phyloP scores from a whole-genome alignment of 2,329 filamentous ascomycete genomes.

The Dendrostoma leiphaemia region DNA sequence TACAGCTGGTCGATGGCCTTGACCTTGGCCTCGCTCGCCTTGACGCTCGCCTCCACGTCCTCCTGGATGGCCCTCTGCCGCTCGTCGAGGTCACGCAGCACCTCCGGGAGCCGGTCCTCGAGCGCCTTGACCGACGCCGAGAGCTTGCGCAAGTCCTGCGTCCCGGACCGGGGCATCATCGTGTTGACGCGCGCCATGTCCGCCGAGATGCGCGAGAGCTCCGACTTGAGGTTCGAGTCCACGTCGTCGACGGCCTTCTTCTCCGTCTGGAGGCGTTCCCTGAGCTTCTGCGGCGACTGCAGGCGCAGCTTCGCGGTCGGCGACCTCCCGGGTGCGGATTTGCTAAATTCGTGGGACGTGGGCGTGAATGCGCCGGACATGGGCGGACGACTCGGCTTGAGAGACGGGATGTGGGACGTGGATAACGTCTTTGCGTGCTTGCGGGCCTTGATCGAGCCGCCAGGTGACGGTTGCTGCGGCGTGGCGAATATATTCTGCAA shows the following conservation, averaged over 20 bases:
- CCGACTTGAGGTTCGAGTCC: conserved; percentile 68
- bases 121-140: conserved; percentile 61
- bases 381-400: conserved; percentile 40
- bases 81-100: conserved; percentile 57
- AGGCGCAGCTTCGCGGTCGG: conserved; percentile 57
- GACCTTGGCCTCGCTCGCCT: conserved; percentile 73
- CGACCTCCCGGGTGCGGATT: conserved; percentile 36
- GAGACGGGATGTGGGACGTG: conserved; percentile 52
- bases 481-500: conserved; percentile 12
- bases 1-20: conserved; percentile 85
- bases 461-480: conserved; percentile 11
- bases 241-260: conserved; percentile 70
- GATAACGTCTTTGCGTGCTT: conserved; percentile 51
- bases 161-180: conserved; percentile 32
- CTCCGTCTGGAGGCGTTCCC: conserved; percentile 82
- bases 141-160: conserved; percentile 47
- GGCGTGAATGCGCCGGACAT: conserved; percentile 25
- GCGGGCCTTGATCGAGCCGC: conserved; percentile 19
- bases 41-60: conserved; percentile 70
- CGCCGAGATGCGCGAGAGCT: conserved; percentile 76
- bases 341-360: conserved; percentile 16
- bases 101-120: conserved; percentile 62
- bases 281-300: conserved; percentile 71
- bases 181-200: conserved; percentile 66
- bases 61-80: conserved; percentile 63